Percentiles rank a stretch among this genome's conserved stretches.
Conservation (phyloP, 345 rosid genomes). For the Sisymbrium altissimum region DNA sequence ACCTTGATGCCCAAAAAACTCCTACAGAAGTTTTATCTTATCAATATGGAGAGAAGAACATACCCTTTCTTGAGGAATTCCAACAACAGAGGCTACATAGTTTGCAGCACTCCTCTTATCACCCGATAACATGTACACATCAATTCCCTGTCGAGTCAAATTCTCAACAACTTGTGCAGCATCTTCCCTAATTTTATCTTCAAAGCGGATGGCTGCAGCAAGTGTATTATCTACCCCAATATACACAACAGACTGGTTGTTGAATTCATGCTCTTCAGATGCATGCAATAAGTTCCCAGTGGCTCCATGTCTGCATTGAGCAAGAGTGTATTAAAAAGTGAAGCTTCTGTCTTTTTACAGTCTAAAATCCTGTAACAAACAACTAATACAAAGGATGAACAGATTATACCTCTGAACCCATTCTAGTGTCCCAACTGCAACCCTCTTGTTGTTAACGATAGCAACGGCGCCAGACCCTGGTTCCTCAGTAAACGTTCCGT, state of each 20-base stretch:
- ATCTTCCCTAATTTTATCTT: slow-evolving; percentile 92
- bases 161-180: slow-evolving; percentile 68
- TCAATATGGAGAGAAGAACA: slow-evolving; percentile 5
- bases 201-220: slow-evolving; percentile 75
- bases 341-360: background rate
- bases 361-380: background rate
- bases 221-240: slow-evolving; percentile 74
- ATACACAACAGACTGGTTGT: slow-evolving; percentile 73
- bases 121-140: slow-evolving; percentile 90
- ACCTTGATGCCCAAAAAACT: background rate
- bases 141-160: slow-evolving; percentile 64
- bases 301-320: slow-evolving; percentile 72
- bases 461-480: slow-evolving; percentile 95
- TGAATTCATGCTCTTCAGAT: slow-evolving; percentile 46
- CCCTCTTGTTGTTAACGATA: slow-evolving; percentile 55
- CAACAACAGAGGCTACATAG: slow-evolving; percentile 81
- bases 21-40: background rate
- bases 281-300: slow-evolving; percentile 39
- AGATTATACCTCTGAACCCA: slow-evolving; percentile 75
- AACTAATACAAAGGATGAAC: background rate
- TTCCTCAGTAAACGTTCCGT: slow-evolving; percentile 86
- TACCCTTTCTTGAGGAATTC: slow-evolving; percentile 83
- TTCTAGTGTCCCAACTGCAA: slow-evolving; percentile 84
- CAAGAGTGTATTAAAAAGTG: background rate
- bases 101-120: slow-evolving; percentile 84